phyloP scores from a whole-genome alignment of 139 green algal genomes.

The Closterium sp. region DNA sequence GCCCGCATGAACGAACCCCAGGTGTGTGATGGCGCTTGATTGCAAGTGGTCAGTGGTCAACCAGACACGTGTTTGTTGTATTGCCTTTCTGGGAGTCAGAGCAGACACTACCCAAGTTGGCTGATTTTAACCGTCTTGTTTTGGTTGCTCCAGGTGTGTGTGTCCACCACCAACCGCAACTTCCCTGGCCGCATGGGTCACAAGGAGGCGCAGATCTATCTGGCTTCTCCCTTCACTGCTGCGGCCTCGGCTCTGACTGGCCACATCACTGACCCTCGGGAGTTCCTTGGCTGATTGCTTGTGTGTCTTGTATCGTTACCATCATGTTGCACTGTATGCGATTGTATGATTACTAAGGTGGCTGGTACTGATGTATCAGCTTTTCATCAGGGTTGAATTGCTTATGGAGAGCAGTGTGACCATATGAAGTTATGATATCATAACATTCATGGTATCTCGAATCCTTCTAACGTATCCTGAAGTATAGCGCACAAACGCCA shows the following conservation, averaged over 20 bases:
- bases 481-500: no score
- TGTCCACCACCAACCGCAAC: conserved; percentile 96
- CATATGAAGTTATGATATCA: no score
- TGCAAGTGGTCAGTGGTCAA: no score
- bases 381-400: background rate
- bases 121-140: background rate
- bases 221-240: conserved; percentile 89
- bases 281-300: conserved; percentile 65
- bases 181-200: conserved; percentile 97
- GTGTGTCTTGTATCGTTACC: background rate
- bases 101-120: background rate
- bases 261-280: conserved; percentile 79
- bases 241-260: conserved; percentile 83
- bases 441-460: no score
- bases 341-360: background rate
- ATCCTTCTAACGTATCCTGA: no score
- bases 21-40: no score
- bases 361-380: background rate
- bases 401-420: no score
- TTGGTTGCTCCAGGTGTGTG: conserved; percentile 65
- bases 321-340: no score
- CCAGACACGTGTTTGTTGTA: background rate
- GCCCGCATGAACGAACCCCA: conserved; percentile 93
- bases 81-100: background rate
- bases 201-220: conserved; percentile 94